Base-by-base conservation (phyloP, 129 eudicot species). In the Ambrosia trifida region DNA sequence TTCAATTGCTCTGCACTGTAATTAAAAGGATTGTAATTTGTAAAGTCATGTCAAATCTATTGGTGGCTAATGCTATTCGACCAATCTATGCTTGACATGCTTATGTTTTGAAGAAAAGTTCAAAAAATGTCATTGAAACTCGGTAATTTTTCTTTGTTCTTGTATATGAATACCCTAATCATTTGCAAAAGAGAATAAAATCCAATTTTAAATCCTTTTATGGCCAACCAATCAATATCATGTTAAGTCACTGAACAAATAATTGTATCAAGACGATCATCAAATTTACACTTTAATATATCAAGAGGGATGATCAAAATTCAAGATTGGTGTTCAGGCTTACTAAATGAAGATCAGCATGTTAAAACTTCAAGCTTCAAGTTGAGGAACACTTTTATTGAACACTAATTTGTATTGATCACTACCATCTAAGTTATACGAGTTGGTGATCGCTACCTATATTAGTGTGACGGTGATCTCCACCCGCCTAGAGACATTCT, bases 1-100 rank as follows among this genome's bases (percentile, higher is more conserved):
- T 85, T 94, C 85, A 94, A 62, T 72, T 89, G 98, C 52, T 94
- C 98, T n/a, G 82, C 96, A 75, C 98, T 94, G 78, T 57, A 76
- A 68, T 66, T 36, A 52, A n/a, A 46, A 68, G 51, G 13, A 28
- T 59, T 30, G 20, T 18, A 31, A 76, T 17, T 59, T 30, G 20
- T 18, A 31, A 76, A 53, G 40, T 78, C 32, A 54, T 50, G 68
- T 56, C 78, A 72, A 60, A 35, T 59, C 19, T 4, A 11, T 31
- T 31, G 62, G n/a, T 56, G 33, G 36, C 62, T 20, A 56, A 20
- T 56, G 35, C 4, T 1, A 35, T 24, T 19, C 11, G 52, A 47
- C 52, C 6, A 45, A 33, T 38, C n/a, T 11, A 66, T 19, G 14
- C 8, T 61, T 50, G 5, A 62, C 30, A 38, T 11, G 14, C 17